Base-by-base conservation (phyloP, 352 stramenopile genomes). In the Phytophthora lateralis region DNA sequence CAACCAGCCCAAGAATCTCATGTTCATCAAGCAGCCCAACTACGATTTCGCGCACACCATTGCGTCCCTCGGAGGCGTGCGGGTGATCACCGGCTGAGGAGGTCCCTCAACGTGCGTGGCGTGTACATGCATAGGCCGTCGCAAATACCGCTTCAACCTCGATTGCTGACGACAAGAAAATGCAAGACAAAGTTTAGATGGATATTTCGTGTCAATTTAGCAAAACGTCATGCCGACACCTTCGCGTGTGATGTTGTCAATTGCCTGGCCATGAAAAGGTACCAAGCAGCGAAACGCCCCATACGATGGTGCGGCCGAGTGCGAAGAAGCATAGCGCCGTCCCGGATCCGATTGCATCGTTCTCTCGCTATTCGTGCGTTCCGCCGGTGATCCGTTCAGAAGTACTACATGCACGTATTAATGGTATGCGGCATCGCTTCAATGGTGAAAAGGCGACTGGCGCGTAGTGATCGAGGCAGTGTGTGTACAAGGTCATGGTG, bases 21-120 rank as follows among this genome's bases (percentile, higher is more conserved):
- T 98, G 89, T 98, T 98, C 72, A 98, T 98, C 77, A 97, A 96
- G 71, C 95, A 97, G 75, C 92, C 93, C n/a, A 97, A 96, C 78
- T 72, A 96, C 74, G 85, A 97, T 64, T 98, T 98, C 66, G 80
- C 78, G 18, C 91, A 98, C 78, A 98, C 95, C 51, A 85, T 98
- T 43, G 89, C 88, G 15, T 88, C 91, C 52, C 88, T 98, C 10
- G 92, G 92, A 37, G 91, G 91, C 50, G 89, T 97, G 38, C 88
- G 92, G n/a, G 85, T 98, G 47, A 97, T 98, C 76, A 97, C 91
- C 39, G 85, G 85, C 34, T 96, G 76, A 66, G 12, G 35, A 42
- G n/a, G n/a, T 42, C 6, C 10, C 11, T 27, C 20, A 21, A 10
- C 37, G 10, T 15, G 49, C 21, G 32, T 18, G 15, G n/a, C 35